Evolutionary conservation across 2,329 filamentous ascomycete genomes (phyloP), one percentile per base, ranked within the genome.

Genomic region (Teratosphaeria destructans): DNA sequence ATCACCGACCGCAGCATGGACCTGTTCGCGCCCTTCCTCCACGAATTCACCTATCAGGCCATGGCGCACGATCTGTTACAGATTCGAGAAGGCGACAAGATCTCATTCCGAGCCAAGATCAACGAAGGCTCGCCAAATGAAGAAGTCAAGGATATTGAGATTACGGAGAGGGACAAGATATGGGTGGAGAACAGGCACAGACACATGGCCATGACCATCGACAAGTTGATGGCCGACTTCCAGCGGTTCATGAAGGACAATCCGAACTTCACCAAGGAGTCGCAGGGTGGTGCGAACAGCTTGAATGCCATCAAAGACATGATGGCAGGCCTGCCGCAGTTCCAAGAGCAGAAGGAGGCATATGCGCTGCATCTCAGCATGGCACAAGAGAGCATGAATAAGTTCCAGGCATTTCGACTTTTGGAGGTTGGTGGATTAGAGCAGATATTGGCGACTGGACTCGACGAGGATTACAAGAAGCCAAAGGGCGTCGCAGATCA

Each of bases 121-220:
- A 94, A 95, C 64, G 84, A 91, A 66, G 89, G 88, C 10, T 80
- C 82, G 3, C 75, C 79, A 0, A 83, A 87, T 52, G 83, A 87
- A 32, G 85, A 95, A 72, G 84, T 89, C 61, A 96, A 95, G 72
- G 92, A 96, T 53, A 88, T 96, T 81, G 91, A 96, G 67, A 87
- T 99, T 55, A 81, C 82, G 35, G 94, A 99, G 65, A 88, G 90
- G 68, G 94, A 99, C 76, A 88, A 87, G 71, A 89, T 99, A 54
- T 99, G 94, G 94, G 86, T 95, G 27, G 89, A 94, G 62, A 96
- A 96, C 70, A 83, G 94, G 58, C 94, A 99, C 75, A 83, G 85
- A 57, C 94, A 99, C 75, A 99, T 99, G 94, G 96, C 95, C 73
- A 92, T 97, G 72, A 94, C 94, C 3, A 92, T 97, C 67, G 89